Base-by-base conservation (phyloP, 106 monocot species). In the Narthecium ossifragum region DNA sequence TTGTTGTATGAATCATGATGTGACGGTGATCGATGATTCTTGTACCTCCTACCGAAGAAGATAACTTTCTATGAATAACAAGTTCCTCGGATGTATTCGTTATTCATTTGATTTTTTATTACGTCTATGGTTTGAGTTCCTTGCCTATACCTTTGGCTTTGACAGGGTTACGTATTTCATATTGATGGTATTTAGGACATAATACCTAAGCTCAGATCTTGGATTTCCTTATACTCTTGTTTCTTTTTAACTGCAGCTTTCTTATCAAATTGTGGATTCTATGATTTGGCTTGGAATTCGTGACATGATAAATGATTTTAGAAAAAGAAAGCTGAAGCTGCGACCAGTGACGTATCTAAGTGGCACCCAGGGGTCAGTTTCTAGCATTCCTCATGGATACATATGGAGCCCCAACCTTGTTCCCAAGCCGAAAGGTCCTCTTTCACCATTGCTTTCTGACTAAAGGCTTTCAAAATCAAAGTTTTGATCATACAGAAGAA, bases 241-340 rank as follows among this genome's bases (percentile, higher is more conserved):
- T 15, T 39, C 15, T n/a, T n/a, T n/a, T n/a, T n/a, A n/a, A n/a
- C 54, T 80, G 72, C 69, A 88, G 88, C 76, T 88, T 56, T 88
- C 88, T 32, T 88, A 88, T 59, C 79, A 77, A 56, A 77, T 84
- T 57, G 83, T 84, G 66, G 84, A 84, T 55, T 80, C 80, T 4
- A 84, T 88, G 83, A 79, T 83, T 56, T 88, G 88, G 88, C 76
- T 80, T 63, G 88, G 88, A 34, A 88, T 88, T 52, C 47, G 84
- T 8, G 88, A 83, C 49, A 83, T 84, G 64, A 88, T 88, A 52
- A 84, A 88, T 75, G 83, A 84, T 27, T 88, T 84, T 36, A 83
- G 88, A 29, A 88, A 88, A 55, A 80, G 57, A 40, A 83, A 88
- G 64, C 45, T 88, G 76, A 84, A 80, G 52, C 49, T 88, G 59